phyloP scores from a whole-genome alignment of 2,329 filamentous ascomycete genomes.

The Zasmidium angulare region DNA sequence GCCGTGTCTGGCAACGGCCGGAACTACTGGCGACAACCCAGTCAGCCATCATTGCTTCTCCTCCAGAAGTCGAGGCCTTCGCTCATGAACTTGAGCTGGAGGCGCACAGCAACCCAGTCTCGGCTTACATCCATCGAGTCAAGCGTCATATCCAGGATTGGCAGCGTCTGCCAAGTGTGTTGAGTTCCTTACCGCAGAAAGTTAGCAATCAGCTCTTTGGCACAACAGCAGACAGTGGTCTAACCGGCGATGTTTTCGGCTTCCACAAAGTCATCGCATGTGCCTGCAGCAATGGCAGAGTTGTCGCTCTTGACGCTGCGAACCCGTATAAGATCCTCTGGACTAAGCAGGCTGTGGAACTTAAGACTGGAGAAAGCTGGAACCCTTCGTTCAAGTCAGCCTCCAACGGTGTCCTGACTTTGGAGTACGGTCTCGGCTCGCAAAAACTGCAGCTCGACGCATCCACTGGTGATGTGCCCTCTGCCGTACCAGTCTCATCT shows the following conservation, averaged over 20 bases:
- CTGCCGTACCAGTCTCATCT: conserved; percentile 11
- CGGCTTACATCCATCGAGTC: conserved; percentile 85
- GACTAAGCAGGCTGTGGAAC: conserved; percentile 65
- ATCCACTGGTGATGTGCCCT: conserved; percentile 29
- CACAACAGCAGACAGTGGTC: conserved; percentile 40
- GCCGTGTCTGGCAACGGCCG: conserved; percentile 73
- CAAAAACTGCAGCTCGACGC: conserved; percentile 54
- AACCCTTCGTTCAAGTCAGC: conserved; percentile 30
- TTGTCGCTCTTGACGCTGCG: conserved; percentile 78
- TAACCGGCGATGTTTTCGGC: conserved; percentile 75
- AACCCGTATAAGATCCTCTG: conserved; percentile 73
- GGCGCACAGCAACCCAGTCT: conserved; percentile 73
- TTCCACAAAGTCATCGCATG: conserved; percentile 83
- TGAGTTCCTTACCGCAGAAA: conserved; percentile 67
- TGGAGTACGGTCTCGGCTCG: conserved; percentile 31
- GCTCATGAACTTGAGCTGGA: conserved; percentile 82
- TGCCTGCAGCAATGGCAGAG: conserved; percentile 73
- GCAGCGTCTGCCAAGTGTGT: conserved; percentile 70
- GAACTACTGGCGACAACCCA: conserved; percentile 81
- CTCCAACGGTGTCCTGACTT: conserved; percentile 41
- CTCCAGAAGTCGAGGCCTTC: conserved; percentile 63
- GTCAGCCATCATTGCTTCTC: conserved; percentile 75
- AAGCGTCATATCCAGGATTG: conserved; percentile 79
- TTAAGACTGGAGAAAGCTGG: conserved; percentile 58
- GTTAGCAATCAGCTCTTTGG: conserved; percentile 57